Conservation (phyloP, 1,284 basidiomycete genomes). For the Microbotryum scabiosae region DNA sequence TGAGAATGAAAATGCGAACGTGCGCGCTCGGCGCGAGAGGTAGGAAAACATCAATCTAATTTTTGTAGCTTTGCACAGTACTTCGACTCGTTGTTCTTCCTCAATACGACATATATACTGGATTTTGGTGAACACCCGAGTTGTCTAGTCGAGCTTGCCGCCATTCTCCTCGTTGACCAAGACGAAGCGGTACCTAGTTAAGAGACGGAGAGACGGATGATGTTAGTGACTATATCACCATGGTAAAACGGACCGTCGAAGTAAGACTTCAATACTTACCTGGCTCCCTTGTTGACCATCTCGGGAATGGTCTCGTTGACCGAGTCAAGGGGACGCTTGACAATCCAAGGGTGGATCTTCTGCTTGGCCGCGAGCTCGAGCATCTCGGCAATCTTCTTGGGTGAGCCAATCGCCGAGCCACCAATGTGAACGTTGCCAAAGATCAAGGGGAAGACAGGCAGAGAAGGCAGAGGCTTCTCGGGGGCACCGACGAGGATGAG, state of each 20-base stretch:
- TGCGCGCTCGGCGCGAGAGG: too few species aligned
- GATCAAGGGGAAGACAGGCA: conserved; percentile 36
- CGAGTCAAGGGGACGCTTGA: conserved; percentile 42
- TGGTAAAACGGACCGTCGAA: conserved; percentile 2
- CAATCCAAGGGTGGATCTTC: conserved; percentile 41
- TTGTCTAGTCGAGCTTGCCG: conserved; percentile 33
- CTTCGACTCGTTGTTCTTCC: too few species aligned
- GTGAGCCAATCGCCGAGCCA: conserved; percentile 40
- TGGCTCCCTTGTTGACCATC: conserved; percentile 42
- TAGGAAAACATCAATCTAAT: too few species aligned
- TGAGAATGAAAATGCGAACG: too few species aligned
- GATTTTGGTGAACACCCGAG: background rate
- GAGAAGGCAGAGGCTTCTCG: conserved; percentile 25
- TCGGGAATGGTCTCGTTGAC: conserved; percentile 44
- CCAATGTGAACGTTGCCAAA: conserved; percentile 37
- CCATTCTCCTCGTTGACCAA: conserved; percentile 42
- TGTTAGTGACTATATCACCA: background rate
- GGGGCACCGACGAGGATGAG: conserved; percentile 41
- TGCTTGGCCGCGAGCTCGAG: conserved; percentile 40
- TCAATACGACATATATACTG: too few species aligned
- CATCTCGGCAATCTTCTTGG: conserved; percentile 41
- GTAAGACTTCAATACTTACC: conserved; percentile 8
- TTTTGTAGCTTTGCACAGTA: too few species aligned
- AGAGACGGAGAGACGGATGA: background rate
- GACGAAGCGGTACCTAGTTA: conserved; percentile 42